Conservation (phyloP, 164 flowering plant species). For the Stephania japonica region DNA sequence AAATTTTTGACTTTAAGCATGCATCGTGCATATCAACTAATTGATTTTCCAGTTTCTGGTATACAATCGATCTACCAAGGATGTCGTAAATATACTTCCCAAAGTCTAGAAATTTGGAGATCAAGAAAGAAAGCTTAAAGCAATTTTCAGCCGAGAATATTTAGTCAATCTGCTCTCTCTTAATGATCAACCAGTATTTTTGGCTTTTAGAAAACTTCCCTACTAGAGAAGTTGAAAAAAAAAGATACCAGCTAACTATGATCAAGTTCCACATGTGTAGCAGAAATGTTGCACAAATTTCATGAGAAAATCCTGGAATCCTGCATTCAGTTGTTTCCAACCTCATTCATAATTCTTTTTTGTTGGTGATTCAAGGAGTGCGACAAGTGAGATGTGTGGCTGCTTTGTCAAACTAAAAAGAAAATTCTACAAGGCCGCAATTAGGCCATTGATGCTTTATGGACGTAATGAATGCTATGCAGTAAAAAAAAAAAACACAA, state of each 20-base stretch:
- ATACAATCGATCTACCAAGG: background rate
- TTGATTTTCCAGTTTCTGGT: background rate
- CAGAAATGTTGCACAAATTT: background rate
- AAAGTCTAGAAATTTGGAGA: background rate
- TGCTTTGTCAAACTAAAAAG: too few relatives aligned
- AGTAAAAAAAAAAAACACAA: too few relatives aligned
- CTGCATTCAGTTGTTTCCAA: too few relatives aligned
- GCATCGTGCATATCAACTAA: background rate
- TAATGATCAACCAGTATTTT: background rate
- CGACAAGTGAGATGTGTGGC: too few relatives aligned
- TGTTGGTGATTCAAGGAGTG: too few relatives aligned
- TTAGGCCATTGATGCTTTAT: too few relatives aligned
- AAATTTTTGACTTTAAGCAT: too few relatives aligned
- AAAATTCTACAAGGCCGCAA: too few relatives aligned
- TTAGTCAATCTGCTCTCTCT: background rate
- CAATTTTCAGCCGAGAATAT: background rate
- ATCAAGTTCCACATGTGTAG: background rate
- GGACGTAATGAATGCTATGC: too few relatives aligned
- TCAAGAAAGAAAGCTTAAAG: background rate
- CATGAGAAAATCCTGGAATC: too few relatives aligned
- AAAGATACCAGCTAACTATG: background rate
- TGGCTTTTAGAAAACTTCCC: background rate
- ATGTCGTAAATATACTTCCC: background rate
- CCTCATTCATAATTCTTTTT: too few relatives aligned
- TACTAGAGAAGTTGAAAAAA: background rate